A percentile compares a stretch with the other conserved stretches of the same genome.
phyloP scores from a whole-genome alignment of 2,329 filamentous ascomycete genomes.

The Botryotinia calthae region DNA sequence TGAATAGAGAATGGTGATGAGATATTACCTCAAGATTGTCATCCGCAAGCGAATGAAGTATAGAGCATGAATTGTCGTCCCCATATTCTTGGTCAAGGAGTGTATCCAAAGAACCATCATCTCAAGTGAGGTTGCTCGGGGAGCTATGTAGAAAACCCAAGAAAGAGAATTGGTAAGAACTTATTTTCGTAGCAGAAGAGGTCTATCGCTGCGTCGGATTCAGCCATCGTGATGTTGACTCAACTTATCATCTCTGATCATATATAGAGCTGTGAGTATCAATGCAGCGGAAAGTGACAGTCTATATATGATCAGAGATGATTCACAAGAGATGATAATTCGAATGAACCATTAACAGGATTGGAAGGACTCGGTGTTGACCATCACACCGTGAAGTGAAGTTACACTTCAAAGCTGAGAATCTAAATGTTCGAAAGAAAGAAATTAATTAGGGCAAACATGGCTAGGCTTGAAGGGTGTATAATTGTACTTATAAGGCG shows the following conservation, averaged over 20 bases:
- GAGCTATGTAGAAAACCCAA: background rate
- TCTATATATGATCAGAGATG: background rate
- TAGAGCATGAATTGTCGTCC: background rate
- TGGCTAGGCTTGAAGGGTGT: background rate
- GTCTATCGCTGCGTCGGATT: background rate
- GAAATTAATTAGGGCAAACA: background rate
- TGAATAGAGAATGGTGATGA: too few species aligned
- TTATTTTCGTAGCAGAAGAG: background rate
- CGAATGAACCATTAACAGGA: background rate
- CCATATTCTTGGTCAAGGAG: background rate
- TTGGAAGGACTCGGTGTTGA: background rate
- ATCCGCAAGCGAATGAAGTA: background rate
- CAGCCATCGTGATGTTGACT: background rate
- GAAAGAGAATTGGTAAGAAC: background rate
- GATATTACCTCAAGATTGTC: background rate
- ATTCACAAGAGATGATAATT: background rate
- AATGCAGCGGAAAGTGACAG: background rate
- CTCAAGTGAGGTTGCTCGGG: background rate
- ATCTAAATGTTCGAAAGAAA: background rate
- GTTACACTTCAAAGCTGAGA: background rate
- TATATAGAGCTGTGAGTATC: background rate
- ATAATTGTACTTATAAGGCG: background rate
- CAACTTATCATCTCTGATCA: too few species aligned
- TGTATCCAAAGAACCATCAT: background rate
- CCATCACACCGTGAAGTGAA: background rate